Evolutionary conservation across 2,329 filamentous ascomycete genomes (phyloP).

Genomic region (Teratosphaeria zuluensis): DNA sequence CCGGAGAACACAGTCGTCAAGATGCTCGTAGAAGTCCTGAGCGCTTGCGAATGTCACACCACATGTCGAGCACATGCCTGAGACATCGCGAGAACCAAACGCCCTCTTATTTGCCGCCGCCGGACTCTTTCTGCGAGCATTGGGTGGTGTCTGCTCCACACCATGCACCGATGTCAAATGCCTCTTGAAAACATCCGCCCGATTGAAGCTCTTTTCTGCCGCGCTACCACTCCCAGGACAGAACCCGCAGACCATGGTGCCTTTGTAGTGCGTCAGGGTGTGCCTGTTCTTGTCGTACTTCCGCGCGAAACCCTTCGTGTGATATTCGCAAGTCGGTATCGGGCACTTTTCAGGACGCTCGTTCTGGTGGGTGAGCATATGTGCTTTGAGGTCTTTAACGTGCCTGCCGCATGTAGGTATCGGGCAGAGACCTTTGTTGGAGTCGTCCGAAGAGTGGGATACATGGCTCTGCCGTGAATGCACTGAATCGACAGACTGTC

Average conservation of each 20-base stretch:
- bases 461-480: constrained; percentile 53
- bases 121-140: constrained; percentile 68
- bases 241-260: constrained; percentile 93
- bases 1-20: constrained; percentile 61
- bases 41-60: constrained; percentile 73
- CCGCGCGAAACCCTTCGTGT: constrained; percentile 81
- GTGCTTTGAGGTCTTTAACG: constrained; percentile 87
- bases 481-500: constrained; percentile 61
- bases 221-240: constrained; percentile 81
- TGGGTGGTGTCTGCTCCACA: constrained; percentile 86
- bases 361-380: constrained; percentile 87
- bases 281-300: constrained; percentile 97
- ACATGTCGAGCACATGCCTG: constrained; percentile 87
- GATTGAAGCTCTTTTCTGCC: constrained; percentile 90
- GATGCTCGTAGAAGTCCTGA: constrained; percentile 95
- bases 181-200: constrained; percentile 91
- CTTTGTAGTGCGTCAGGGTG: constrained; percentile 91
- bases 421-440: constrained; percentile 64
- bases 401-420: constrained; percentile 74
- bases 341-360: constrained; percentile 92
- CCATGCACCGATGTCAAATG: constrained; percentile 84
- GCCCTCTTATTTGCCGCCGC: constrained; percentile 49
- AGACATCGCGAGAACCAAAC: constrained; percentile 61
- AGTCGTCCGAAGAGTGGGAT: constrained; percentile 26
- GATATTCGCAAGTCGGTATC: constrained; percentile 83